Base-by-base conservation (phyloP, 2,329 filamentous ascomycete species). In the Cercospora sp. region DNA sequence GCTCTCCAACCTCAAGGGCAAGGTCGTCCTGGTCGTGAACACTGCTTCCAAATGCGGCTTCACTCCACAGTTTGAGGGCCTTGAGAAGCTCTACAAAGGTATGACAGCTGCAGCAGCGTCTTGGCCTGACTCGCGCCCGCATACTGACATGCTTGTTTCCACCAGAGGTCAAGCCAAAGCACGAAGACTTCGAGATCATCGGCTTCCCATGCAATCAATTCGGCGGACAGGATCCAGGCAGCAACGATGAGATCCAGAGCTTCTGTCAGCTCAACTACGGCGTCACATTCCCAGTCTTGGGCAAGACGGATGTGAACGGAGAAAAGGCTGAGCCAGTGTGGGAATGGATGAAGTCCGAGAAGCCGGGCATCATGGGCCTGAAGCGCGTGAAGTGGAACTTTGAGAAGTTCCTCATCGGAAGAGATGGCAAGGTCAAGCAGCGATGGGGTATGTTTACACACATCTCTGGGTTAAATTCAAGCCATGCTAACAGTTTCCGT, bases 171-270 rank as follows among this genome's bases (percentile, higher is more conserved):
- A 88, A 88, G 75, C 84, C 84, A 73, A 85, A 88, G 77, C 84
- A 96, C 84, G 86, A 85, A 33, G 88, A 92, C 72, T 95, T 99
- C 79, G 85, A 89, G 77, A 89, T 99, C 82, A 86, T 99, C 78
- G 95, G 94, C 75, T 98, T 99, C 84, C 95, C 95, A 67, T 98
- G 94, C 89, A 99, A 98, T 86, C 95, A 99, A 83, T 99, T 99
- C 82, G 92, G 90, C 77, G 82, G 83, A 73, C 95, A 99, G 82
- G 95, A 98, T 79, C 94, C 94, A 31, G 93, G 92, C 76, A 85
- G 82, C 13, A 84, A 89, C 48, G 82, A 84, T 8, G 88, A 93
- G 77, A 81, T 91, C 66, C 82, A 87, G 73, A 83, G 84, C 26
- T 85, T 94, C 84, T 98, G 94, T 86, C 91, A 93, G 83, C 69